Percentiles rank a stretch among this genome's conserved stretches.
Conservation (phyloP, 805 yeast species). For the Hanseniaspora meyeri region DNA sequence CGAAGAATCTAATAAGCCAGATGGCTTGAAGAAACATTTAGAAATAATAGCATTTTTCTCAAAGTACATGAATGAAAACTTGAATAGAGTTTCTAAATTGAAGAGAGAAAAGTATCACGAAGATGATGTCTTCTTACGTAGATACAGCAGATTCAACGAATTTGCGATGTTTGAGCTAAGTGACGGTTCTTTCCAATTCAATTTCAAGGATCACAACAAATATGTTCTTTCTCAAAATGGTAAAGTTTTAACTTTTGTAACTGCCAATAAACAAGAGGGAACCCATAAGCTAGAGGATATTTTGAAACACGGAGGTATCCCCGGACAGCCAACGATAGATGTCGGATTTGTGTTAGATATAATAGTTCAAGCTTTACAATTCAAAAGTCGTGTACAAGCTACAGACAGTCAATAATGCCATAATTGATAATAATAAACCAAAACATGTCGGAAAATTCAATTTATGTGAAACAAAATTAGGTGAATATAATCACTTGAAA, state of each 20-base stretch:
- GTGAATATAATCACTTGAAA: background rate
- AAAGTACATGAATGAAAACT: slow-evolving; percentile 80
- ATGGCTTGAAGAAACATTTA: slow-evolving; percentile 50
- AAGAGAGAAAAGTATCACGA: slow-evolving; percentile 43
- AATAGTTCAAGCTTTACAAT: slow-evolving; percentile 54
- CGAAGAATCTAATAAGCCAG: slow-evolving; percentile 33
- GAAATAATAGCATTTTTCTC: slow-evolving; percentile 82
- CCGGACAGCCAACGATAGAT: slow-evolving; percentile 37
- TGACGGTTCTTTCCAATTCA: slow-evolving; percentile 85
- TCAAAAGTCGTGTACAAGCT: slow-evolving; percentile 24
- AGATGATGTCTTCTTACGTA: slow-evolving; percentile 64
- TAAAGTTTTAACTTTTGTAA: slow-evolving; percentile 63
- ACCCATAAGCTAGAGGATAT: slow-evolving; percentile 46
- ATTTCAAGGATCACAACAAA: slow-evolving; percentile 90
- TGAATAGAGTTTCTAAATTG: slow-evolving; percentile 57
- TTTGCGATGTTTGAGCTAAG: slow-evolving; percentile 88
- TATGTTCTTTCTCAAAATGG: slow-evolving; percentile 69
- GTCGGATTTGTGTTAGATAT: slow-evolving; percentile 36
- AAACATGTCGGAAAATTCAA: slow-evolving; percentile 1
- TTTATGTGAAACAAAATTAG: background rate
- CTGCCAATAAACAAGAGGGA: slow-evolving; percentile 60
- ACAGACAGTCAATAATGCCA: slow-evolving; percentile 11
- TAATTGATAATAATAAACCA: background rate
- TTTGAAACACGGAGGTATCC: slow-evolving; percentile 36
- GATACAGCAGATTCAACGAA: slow-evolving; percentile 66